Evolutionary conservation across 768 basidiomycete species (phyloP), one percentile per base, ranked within the genome.

Genomic region (Panellus pusillus): DNA sequence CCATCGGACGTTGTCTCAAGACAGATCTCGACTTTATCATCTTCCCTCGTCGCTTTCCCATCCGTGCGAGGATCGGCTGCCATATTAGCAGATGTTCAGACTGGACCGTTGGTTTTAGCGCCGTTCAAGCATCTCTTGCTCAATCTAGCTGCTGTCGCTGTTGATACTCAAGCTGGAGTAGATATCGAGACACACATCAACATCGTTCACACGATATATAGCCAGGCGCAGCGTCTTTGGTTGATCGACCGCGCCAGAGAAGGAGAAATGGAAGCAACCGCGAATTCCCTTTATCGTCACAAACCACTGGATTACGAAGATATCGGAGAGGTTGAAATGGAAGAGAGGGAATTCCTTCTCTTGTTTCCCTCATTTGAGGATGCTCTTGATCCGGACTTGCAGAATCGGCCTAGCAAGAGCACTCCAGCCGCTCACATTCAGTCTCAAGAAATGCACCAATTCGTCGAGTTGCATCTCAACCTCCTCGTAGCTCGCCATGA

Each of bases 341-440:
- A 97, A 65, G 90, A 89, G 67, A 76, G 78, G 57, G 97, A 98
- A 61, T 92, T 98, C 63, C 70, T 85, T 41, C 72, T 81, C 6
- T 67, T 98, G 27, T 99, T 99, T 70, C 97, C 97, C 12, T 83
- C 83, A 11, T 96, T 85, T 61, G 89, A 87, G 29, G 80, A 87
- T 50, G 74, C 69, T 20, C 66, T 85, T 14, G 73, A 78, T 31
- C 59, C 69, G n/a, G 62, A 63, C 18, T 42, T 58, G 24, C 38
- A 52, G 60, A 44, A 29, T 47, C 17, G 46, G 48, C 31, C 24
- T n/a, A 55, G 18, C 31, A 63, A 54, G 57, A 44, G 17, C 32
- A 54, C 40, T 47, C 50, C 14, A 46, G 40, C 61, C 24, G 44
- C 54, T 44, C 66, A 75, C 7, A 66, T 80, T 32, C 64, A 72